Base-by-base conservation (phyloP, 2,329 filamentous ascomycete genomes). In the Microcyclospora pomicola region DNA sequence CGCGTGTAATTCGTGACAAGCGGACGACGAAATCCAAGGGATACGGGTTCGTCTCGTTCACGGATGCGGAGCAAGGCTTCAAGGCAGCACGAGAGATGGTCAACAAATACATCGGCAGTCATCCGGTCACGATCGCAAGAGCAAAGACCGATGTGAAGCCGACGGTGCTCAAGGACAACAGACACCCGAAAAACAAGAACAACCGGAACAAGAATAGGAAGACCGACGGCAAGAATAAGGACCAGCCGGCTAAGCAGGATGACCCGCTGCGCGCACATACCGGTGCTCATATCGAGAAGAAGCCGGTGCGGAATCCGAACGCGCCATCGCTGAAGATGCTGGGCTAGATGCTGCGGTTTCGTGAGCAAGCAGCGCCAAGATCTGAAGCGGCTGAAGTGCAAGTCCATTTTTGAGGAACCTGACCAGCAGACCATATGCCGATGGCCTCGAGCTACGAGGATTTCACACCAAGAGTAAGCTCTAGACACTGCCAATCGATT, bases 61-160 rank as follows among this genome's bases (percentile, higher is more conserved):
- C 79, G 52, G 83, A 95, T 56, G 83, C 86, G 24, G 91, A 98
- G 59, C 87, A 95, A 55, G 96, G 92, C 59, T 96, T 98, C 68
- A 77, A 84, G 53, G 88, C 91, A 2, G 88, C 86, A 52, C 86
- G 91, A 64, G 88, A 96, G 65, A 96, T 96, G 91, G 83, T 95
- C 54, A 87, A 87, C 51, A 96, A 98, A 65, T 98, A 98, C 63
- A 96, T 98, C 56, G 88, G 93, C 53, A 95, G 86, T 59, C 91
- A 96, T 60, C 91, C 91, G 0, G 83, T 60, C 31, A 54, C 56
- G 16, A 73, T 96, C 49, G 79, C 82, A 60, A 83, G 91, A 59
- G 85, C 83, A 48, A 93, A 80, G 49, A 94, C 88, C 5, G 87
- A 96, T 60, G 85, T 98, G 60, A 85, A 83, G 56, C 75, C 85